Evolutionary conservation across 2,329 filamentous ascomycete genomes (phyloP).

Genomic region (Beauveria scarabaeidicola): DNA sequence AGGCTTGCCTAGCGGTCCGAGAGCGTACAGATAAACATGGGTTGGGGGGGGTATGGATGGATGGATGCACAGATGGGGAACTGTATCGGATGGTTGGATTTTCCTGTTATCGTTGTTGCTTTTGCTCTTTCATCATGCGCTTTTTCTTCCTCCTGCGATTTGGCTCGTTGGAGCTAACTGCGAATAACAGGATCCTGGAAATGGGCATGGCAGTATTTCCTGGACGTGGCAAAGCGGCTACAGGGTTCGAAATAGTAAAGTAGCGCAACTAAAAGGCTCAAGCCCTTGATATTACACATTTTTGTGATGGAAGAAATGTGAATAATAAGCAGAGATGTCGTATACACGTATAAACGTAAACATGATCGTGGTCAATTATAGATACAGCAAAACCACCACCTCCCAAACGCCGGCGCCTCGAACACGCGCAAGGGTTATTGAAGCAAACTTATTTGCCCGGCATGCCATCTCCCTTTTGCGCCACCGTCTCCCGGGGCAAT

Average conservation of each 20-base stretch:
- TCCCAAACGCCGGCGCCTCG: not conserved
- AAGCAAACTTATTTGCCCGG: conserved; percentile 18
- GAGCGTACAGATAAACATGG: conserved; percentile 27
- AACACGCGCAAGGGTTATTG: not conserved
- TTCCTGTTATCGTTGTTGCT: conserved; percentile 1
- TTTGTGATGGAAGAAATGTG: not conserved
- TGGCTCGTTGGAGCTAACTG: not conserved
- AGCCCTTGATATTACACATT: not conserved
- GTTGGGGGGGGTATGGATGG: no score
- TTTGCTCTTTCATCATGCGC: not conserved
- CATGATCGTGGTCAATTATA: not conserved
- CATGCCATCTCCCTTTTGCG: conserved; percentile 29
- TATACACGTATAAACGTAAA: not conserved
- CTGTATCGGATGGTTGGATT: not conserved
- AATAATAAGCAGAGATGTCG: not conserved
- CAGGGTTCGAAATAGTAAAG: not conserved
- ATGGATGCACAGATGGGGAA: not conserved
- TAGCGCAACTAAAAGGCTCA: not conserved
- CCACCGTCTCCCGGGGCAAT: conserved; percentile 29
- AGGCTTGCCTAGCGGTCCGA: conserved; percentile 39
- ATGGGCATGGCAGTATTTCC: not conserved
- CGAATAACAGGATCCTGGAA: not conserved
- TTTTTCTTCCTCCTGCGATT: not conserved
- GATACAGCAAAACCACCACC: not conserved
- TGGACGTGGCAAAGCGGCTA: not conserved